A percentile compares a stretch with the other conserved stretches of the same genome.
phyloP scores from a whole-genome alignment of 768 basidiomycete species.

The Boletus eberwhitei region DNA sequence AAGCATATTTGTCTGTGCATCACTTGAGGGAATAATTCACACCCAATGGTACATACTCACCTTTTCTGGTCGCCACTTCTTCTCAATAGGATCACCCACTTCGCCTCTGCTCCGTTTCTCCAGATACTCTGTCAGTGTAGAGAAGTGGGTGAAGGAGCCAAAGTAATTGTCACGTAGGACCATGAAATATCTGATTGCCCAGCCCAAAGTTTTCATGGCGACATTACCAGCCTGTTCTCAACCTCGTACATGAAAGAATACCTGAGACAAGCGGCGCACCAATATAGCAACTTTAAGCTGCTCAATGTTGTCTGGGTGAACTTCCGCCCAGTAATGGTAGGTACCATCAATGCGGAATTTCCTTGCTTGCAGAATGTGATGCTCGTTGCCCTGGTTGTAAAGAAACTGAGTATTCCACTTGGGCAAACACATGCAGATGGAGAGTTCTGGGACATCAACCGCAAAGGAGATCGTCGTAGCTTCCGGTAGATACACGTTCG shows the following conservation, averaged over 20 bases:
- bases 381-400: conserved; percentile 57
- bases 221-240: conserved; percentile 45
- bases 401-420: conserved; percentile 86
- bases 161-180: conserved; percentile 91
- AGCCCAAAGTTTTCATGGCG: conserved; percentile 73
- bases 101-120: conserved; percentile 57
- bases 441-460: conserved; percentile 55
- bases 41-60: conserved; percentile 37
- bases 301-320: conserved; percentile 71
- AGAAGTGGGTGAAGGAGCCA: conserved; percentile 90
- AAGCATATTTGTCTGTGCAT: conserved; percentile 71
- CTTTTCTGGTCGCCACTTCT: conserved; percentile 77
- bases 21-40: conserved; percentile 6
- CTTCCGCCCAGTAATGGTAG: conserved; percentile 70
- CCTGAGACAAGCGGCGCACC: conserved; percentile 34
- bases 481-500: conserved; percentile 70
- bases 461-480: conserved; percentile 63
- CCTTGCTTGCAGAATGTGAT: conserved; percentile 59
- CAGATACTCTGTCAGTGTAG: conserved; percentile 82
- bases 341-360: conserved; percentile 59
- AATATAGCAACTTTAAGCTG: conserved; percentile 65
- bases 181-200: conserved; percentile 88
- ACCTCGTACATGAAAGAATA: background rate
- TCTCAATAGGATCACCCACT: conserved; percentile 76
- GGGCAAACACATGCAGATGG: conserved; percentile 66